Evolutionary conservation across 352 stramenopile genomes (phyloP).

Genomic region (Blastocystis sp.): DNA sequence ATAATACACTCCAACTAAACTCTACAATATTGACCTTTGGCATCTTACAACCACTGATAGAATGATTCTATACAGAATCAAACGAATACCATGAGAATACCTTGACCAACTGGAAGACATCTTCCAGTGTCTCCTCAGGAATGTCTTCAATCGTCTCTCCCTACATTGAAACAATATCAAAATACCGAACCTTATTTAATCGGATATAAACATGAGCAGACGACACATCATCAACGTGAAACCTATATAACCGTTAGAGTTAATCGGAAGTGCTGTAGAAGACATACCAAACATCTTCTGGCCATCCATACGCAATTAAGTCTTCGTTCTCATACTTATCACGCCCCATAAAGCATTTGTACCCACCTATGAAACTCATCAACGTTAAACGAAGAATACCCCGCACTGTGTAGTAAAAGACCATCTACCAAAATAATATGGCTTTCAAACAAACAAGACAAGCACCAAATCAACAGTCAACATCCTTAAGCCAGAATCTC

Average conservation of each 20-base stretch:
- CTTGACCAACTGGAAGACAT: conserved; percentile 84
- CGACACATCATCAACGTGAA: conserved; percentile 93
- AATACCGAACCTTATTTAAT: conserved; percentile 73
- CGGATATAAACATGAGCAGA: conserved; percentile 95
- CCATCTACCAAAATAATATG: background rate
- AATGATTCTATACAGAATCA: conserved; percentile 68
- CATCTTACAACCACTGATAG: conserved; percentile 85
- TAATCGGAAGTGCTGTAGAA: background rate
- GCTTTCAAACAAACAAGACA: conserved; percentile 6
- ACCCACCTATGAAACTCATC: background rate
- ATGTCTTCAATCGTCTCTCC: conserved; percentile 75
- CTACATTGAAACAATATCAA: conserved; percentile 24
- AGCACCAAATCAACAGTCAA: conserved; percentile 35
- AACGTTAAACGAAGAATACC: background rate
- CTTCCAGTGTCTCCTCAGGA: conserved; percentile 75
- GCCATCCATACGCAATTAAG: conserved; percentile 90
- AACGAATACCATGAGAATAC: conserved; percentile 22
- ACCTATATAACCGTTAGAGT: conserved; percentile 69
- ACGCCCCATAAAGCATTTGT: conserved; percentile 83
- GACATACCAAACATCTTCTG: conserved; percentile 83
- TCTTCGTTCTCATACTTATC: conserved; percentile 99
- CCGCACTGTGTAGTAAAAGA: conserved; percentile 4
- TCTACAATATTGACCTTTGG: conserved; percentile 76
- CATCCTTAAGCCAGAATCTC: conserved; percentile 61
- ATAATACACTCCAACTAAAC: conserved; percentile 63